Percentiles rank a stretch among this genome's conserved stretches.
phyloP scores from a whole-genome alignment of 2,329 filamentous ascomycete species.

The Apiospora arundinis region DNA sequence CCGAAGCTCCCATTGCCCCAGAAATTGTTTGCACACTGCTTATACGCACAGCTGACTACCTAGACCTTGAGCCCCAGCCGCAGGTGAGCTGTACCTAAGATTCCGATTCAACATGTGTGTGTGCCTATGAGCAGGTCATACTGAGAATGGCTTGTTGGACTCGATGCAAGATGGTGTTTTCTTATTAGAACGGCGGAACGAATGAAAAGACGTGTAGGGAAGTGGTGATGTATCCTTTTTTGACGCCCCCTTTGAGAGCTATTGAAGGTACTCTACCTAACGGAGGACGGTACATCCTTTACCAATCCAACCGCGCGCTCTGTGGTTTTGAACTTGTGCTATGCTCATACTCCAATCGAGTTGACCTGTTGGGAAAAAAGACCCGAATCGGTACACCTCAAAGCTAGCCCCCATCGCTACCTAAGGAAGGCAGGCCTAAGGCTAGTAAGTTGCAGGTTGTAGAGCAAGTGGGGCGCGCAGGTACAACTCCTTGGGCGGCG shows the following conservation, averaged over 20 bases:
- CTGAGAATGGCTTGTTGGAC: not conserved
- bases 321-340: no score
- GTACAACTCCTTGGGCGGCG: conserved; percentile 9
- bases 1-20: not conserved
- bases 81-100: not conserved
- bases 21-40: not conserved
- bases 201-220: conserved; percentile 1
- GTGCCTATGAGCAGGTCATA: not conserved
- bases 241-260: not conserved
- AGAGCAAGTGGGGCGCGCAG: conserved; percentile 5
- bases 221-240: no score
- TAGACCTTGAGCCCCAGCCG: not conserved
- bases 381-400: not conserved
- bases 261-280: no score
- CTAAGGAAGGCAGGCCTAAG: no score
- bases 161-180: not conserved
- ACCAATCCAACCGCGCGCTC: not conserved
- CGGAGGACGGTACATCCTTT: no score
- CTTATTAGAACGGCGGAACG: not conserved
- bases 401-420: not conserved
- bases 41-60: not conserved
- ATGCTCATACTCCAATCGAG: no score
- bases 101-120: not conserved
- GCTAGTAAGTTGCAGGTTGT: conserved; percentile 5
- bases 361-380: no score